Conservation (phyloP, 2,329 filamentous ascomycete species). For the Cephalotrichum gorgonifer region DNA sequence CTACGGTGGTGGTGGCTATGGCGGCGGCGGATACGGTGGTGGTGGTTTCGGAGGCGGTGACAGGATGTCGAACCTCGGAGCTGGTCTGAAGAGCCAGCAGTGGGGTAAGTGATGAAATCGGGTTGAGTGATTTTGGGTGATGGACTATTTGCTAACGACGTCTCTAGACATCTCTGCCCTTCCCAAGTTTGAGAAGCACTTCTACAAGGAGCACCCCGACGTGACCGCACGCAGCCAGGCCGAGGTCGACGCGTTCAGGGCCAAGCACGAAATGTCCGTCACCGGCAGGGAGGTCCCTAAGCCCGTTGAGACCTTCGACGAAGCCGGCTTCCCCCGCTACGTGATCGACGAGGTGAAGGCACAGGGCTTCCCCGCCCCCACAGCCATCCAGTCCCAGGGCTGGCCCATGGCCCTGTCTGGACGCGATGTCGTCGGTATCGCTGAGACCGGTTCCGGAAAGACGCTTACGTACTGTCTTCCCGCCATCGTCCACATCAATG, state of each 20-base stretch:
- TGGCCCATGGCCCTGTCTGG: conserved; percentile 99
- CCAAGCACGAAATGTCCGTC: conserved; percentile 74
- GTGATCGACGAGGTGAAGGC: conserved; percentile 99
- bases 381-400: conserved; percentile 93
- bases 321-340: conserved; percentile 92
- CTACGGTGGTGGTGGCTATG: conserved; percentile 19
- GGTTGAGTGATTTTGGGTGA: background rate
- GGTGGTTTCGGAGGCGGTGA: conserved; percentile 86
- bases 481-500: conserved; percentile 98
- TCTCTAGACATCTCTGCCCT: conserved; percentile 59
- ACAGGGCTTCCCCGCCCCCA: conserved; percentile 88
- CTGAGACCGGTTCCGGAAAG: conserved; percentile 98
- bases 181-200: conserved; percentile 98
- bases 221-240: conserved; percentile 63
- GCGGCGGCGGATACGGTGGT: conserved; percentile 32
- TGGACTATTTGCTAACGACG: background rate
- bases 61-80: conserved; percentile 85
- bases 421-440: conserved; percentile 97
- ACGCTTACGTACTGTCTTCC: conserved; percentile 97
- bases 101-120: conserved; percentile 57
- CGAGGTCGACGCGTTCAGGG: conserved; percentile 84
- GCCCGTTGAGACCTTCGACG: conserved; percentile 93
- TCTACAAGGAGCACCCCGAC: conserved; percentile 90
- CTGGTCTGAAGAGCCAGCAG: conserved; percentile 74
- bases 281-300: conserved; percentile 75